Evolutionary conservation across 768 basidiomycete genomes (phyloP).

Genomic region (Phallus indusiatus): DNA sequence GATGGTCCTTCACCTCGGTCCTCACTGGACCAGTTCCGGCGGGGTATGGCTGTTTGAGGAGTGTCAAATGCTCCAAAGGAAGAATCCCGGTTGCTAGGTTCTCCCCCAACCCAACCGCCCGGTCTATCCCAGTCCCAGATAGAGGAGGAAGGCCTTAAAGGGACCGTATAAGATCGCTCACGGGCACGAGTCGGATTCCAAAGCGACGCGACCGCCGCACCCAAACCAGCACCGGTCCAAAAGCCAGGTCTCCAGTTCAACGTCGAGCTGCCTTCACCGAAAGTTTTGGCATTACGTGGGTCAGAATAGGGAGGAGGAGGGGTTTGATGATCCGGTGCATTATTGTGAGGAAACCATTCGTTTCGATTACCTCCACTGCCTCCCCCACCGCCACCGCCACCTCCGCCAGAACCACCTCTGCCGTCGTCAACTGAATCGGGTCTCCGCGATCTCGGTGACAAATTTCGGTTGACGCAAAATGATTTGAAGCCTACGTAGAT

Average conservation of each 20-base stretch:
- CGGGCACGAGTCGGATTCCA: constrained; percentile 11
- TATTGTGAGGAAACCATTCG: constrained; percentile 42
- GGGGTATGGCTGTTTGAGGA: constrained; percentile 10
- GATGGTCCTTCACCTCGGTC: constrained; percentile 66
- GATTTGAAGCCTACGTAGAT: constrained; percentile 51
- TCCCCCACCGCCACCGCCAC: constrained; percentile 19
- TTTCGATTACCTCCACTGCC: constrained; percentile 18
- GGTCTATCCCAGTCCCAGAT: constrained; percentile 17
- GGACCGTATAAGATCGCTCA: constrained; percentile 25
- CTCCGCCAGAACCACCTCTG: constrained; percentile 11
- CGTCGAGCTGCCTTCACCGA: constrained; percentile 24
- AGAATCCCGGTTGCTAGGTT: constrained; percentile 10
- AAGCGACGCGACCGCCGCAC: constrained; percentile 49
- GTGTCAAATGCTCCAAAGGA: constrained; percentile 18
- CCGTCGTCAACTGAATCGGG: constrained; percentile 21
- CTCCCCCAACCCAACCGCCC: constrained; percentile 13
- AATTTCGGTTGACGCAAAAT: constrained; percentile 30
- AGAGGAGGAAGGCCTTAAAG: constrained; percentile 28
- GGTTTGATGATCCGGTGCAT: constrained; percentile 25
- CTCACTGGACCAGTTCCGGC: constrained; percentile 19
- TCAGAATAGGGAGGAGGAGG: constrained; percentile 52
- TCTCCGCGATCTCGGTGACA: constrained; percentile 14
- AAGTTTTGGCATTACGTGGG: constrained; percentile 22
- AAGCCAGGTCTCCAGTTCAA: constrained; percentile 61
- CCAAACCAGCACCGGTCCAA: constrained; percentile 74